Conservation (phyloP, 768 basidiomycete species). For the Trametes punicea region DNA sequence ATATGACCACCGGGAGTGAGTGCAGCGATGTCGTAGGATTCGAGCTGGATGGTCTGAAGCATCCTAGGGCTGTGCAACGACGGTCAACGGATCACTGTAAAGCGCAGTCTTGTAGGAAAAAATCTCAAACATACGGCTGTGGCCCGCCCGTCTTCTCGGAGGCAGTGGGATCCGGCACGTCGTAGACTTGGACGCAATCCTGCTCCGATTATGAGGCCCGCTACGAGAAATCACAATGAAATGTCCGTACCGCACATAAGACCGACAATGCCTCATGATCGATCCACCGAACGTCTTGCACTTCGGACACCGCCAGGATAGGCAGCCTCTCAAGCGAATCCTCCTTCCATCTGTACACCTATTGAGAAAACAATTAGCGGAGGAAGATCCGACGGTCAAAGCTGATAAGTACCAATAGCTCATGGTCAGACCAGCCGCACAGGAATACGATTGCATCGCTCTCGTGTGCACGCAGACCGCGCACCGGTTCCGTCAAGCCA, state of each 20-base stretch:
- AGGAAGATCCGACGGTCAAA: neutral
- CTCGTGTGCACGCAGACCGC: slow-evolving; percentile 28
- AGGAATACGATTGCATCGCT: slow-evolving; percentile 37
- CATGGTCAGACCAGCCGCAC: slow-evolving; percentile 21
- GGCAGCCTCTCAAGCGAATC: neutral
- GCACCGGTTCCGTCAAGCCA: slow-evolving; percentile 26
- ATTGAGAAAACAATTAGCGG: neutral
- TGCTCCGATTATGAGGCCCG: too few species aligned
- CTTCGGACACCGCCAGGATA: neutral
- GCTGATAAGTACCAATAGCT: slow-evolving; percentile 20
- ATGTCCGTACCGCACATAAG: slow-evolving; percentile 24
- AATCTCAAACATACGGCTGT: too few species aligned
- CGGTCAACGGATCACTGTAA: too few species aligned
- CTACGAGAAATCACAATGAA: too few species aligned
- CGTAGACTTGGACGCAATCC: slow-evolving; percentile 22
- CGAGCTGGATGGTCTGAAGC: slow-evolving; percentile 4
- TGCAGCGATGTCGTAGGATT: slow-evolving; percentile 5
- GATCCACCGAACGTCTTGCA: slow-evolving; percentile 20
- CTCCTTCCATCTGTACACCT: neutral
- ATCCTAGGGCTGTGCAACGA: slow-evolving; percentile 13
- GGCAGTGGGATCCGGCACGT: too few species aligned
- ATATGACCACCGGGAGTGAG: slow-evolving; percentile 17
- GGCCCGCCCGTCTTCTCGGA: too few species aligned
- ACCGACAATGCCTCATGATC: slow-evolving; percentile 17
- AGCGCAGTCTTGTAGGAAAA: too few species aligned